Percentiles rank a stretch among this genome's conserved stretches.
Evolutionary conservation across 495 filamentous ascomycete species (phyloP).

Genomic region (Aspergillus homomorphus): DNA sequence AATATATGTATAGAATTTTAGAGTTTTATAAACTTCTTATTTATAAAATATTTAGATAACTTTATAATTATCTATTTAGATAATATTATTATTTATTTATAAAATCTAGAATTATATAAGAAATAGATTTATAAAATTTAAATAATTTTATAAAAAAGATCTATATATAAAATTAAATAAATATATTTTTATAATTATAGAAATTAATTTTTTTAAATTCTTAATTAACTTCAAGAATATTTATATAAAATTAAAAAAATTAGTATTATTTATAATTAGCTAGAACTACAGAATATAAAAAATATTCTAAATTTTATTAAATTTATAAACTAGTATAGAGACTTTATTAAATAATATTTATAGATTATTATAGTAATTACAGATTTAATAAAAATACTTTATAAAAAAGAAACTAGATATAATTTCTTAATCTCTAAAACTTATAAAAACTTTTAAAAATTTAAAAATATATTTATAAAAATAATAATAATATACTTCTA

Average conservation of each 20-base stretch:
- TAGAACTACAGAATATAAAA: not conserved
- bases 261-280: not conserved
- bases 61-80: not conserved
- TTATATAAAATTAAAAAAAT: not conserved
- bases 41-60: not conserved
- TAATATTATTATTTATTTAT: not conserved
- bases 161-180: not conserved
- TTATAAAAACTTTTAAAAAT: not conserved
- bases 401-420: not conserved
- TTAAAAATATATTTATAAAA: slow-evolving; percentile 4
- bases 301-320: not conserved
- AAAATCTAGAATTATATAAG: not conserved
- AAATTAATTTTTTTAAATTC: not conserved
- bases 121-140: not conserved
- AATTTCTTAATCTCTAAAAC: not conserved
- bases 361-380: not conserved
- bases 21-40: not conserved
- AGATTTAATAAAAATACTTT: not conserved
- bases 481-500: not conserved
- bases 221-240: not conserved
- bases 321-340: not conserved
- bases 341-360: not conserved
- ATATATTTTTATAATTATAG: not conserved
- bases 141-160: not conserved
- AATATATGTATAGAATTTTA: not conserved